Evolutionary conservation across 768 basidiomycete species (phyloP), one percentile per base, ranked within the genome.

Genomic region (Psilocybe cubensis): DNA sequence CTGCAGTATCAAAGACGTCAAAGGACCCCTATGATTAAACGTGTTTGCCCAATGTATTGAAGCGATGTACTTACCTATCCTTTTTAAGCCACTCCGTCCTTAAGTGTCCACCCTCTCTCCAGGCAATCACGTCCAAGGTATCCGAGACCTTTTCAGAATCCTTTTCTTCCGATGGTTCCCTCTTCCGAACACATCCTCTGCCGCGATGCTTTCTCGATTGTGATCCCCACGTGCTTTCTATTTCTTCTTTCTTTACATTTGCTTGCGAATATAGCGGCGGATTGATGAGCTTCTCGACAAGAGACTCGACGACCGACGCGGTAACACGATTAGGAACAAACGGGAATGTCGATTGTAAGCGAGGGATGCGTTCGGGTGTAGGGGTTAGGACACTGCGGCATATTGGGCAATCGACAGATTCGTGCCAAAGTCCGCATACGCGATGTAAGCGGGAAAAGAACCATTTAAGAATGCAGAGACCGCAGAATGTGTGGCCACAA

Each of bases 401-500:
- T 56, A 88, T 77, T 31, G 87, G 88, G 68, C 86, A 89, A 61
- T 85, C 83, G 41, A 88, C 84, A 11, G 79, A 67, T 63, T 86
- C 83, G 59, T 88, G 88, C 88, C 88, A 90, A 28, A 75, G 74
- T 25, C 86, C 86, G 65, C 88, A 89, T 0, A 74, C 75, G 45
- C 73, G 74, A 70, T 89, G 87, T 25, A 88, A 71, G 46, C 83
- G 82, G 63, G 86, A 84, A 74, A 88, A 88, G 71, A 84, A 83
- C 84, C 86, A 87, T 64, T 83, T 83, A 27, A 89, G 69, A 58
- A 87, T 84, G 70, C 86, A 88, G 46, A 84, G 71, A 27, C 83
- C 82, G 66, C 86, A 89, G 65, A 86, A 89, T 3, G 86, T 81
- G 64, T 90, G 88, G 9, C 88, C 88, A 59, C 88, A 89, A 38